Evolutionary conservation across 164 flowering plant genomes (phyloP), one percentile per base, ranked within the genome.

Genomic region (Magnolia sinica): DNA sequence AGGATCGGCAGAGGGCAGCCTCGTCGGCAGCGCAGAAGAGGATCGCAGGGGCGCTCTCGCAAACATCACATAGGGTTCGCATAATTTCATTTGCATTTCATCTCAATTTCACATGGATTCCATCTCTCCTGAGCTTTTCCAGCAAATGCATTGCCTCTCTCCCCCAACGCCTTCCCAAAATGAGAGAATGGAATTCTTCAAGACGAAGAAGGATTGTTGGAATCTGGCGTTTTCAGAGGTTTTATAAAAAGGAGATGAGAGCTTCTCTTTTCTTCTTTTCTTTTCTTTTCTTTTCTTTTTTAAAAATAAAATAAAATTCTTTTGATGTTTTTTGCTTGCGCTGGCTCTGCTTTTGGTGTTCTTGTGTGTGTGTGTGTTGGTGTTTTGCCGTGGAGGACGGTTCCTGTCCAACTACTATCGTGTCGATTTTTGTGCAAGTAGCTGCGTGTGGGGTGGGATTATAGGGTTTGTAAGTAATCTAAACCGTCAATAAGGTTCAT

Each of bases 1-100:
- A 91, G 75, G 89, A 50, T 63, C 74, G 82, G 76, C 95, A 91
- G 50, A 91, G 91, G 70, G 95, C 92, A 16, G 95, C 95, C 79
- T 91, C 95, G 71, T 91, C 95, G 22, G 95, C 92, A 45, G 95
- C 91, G 52, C 95, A 91, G 83, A 91, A 91, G 70, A 87, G 85
- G 31, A 84, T 81, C 27, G 95, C 93, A 20, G 92, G 90, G 24
- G 91, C 89, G 70, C 88, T 84, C 84, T 89, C 92, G 72, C 95
- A 91, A 19, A 83, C 88, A 76, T 91, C 95, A 80, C 95, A 91
- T 76, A 91, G 83, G 24, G 89, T 86, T 83, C 91, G 89, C 95
- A 89, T 91, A 72, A 65, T 81, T 16, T 55, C 61, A 55, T 55
- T 16, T 55, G 13, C 61, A 55, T 55, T 55, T 55, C 61, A 55